Conservation (phyloP, 345 rosid species). For the Dipteronia sinensis region DNA sequence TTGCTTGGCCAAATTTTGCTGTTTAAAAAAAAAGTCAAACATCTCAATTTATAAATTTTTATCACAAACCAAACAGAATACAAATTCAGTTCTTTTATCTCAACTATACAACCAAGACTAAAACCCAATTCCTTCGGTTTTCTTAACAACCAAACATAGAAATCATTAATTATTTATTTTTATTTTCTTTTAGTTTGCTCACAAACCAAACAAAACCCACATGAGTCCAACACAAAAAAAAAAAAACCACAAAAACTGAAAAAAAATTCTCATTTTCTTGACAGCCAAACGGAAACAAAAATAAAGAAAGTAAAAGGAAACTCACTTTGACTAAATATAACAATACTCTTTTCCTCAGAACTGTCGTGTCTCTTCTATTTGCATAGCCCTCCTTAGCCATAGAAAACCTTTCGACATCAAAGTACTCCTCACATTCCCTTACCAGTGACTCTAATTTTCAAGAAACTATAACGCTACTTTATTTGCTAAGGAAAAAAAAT, state of each 20-base stretch:
- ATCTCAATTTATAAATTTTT: too few species aligned
- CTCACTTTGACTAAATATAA: not conserved
- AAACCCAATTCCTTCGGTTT: too few species aligned
- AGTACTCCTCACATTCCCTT: not conserved
- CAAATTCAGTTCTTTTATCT: too few species aligned
- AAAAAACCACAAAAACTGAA: not conserved
- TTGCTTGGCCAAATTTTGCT: too few species aligned
- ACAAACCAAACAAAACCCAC: not conserved
- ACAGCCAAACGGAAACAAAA: not conserved
- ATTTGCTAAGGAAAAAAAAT: not conserved
- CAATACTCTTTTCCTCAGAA: not conserved
- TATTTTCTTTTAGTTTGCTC: not conserved
- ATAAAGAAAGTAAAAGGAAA: not conserved
- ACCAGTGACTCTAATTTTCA: not conserved
- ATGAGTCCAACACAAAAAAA: not conserved
- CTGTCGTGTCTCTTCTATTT: not conserved
- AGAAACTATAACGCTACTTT: not conserved
- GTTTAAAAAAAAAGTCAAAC: too few species aligned
- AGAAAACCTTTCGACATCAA: not conserved
- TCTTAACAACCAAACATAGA: too few species aligned
- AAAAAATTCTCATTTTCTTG: not conserved
- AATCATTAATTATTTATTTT: too few species aligned
- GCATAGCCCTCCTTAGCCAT: slow-evolving; percentile 15
- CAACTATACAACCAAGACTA: too few species aligned
- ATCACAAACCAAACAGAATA: too few species aligned